A percentile compares a stretch with the other conserved stretches of the same genome.
phyloP scores from a whole-genome alignment of 306 rosid genomes.

The Oxytropis ochrocephala region DNA sequence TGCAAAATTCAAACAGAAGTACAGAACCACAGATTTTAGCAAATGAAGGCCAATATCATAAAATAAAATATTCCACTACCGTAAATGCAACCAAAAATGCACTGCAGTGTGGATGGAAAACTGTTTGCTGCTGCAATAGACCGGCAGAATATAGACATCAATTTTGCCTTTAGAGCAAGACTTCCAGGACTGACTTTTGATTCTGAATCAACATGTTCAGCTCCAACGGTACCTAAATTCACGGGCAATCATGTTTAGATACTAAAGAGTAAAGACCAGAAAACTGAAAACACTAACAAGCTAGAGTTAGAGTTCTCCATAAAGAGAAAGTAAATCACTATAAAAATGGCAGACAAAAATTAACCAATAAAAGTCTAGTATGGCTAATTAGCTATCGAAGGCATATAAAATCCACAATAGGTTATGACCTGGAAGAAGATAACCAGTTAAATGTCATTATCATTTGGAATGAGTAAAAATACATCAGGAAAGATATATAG shows the following conservation, averaged over 20 bases:
- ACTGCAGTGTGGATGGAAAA: slow-evolving; percentile 91
- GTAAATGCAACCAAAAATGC: slow-evolving; percentile 91
- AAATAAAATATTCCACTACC: slow-evolving; percentile 42
- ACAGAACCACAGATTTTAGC: background rate
- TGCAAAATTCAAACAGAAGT: background rate
- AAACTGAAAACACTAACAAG: background rate
- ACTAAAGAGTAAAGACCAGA: slow-evolving; percentile 8
- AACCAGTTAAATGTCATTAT: background rate
- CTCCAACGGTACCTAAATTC: slow-evolving; percentile 65
- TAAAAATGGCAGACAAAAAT: background rate
- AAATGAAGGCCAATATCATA: slow-evolving; percentile 2
- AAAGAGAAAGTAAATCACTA: background rate
- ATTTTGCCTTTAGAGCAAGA: slow-evolving; percentile 66
- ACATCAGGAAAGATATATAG: background rate
- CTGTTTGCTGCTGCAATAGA: slow-evolving; percentile 89
- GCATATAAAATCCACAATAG: background rate
- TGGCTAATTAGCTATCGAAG: background rate
- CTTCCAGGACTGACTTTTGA: slow-evolving; percentile 70
- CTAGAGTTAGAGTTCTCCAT: background rate
- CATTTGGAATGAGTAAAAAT: background rate
- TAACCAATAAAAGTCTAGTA: background rate
- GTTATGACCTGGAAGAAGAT: background rate
- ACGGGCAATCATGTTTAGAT: slow-evolving; percentile 15
- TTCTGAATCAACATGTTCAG: slow-evolving; percentile 54
- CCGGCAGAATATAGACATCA: slow-evolving; percentile 89